Conservation (phyloP, 352 stramenopile species). For the Globisporangium abappressorium region DNA sequence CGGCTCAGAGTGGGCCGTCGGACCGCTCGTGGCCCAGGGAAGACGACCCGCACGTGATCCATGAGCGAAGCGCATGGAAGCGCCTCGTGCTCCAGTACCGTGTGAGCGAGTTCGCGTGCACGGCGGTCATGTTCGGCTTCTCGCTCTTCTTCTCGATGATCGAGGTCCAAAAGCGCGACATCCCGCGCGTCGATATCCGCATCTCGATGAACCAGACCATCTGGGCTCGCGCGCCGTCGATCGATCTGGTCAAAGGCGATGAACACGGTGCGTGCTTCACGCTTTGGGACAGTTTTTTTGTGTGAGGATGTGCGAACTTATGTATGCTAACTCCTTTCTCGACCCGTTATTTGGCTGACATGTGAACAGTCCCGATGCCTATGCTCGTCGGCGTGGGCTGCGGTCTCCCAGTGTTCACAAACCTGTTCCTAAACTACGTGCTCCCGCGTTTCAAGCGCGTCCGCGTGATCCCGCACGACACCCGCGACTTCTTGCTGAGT, state of each 20-base stretch:
- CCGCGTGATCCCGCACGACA: slow-evolving; percentile 61
- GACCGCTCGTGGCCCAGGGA: slow-evolving; percentile 10
- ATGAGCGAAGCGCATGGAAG: slow-evolving; percentile 20
- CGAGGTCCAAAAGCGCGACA: slow-evolving; percentile 50
- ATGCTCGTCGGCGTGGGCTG: slow-evolving; percentile 38
- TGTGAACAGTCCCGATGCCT: slow-evolving; percentile 45
- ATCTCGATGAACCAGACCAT: slow-evolving; percentile 35
- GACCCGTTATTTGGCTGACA: not conserved
- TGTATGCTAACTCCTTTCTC: not conserved
- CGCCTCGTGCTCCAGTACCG: slow-evolving; percentile 37
- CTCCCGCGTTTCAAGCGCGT: slow-evolving; percentile 44
- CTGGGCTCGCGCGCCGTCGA: slow-evolving; percentile 46
- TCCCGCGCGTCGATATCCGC: slow-evolving; percentile 47
- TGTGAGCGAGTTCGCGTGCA: slow-evolving; percentile 52
- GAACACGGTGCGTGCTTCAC: slow-evolving; percentile 25
- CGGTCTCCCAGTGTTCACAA: slow-evolving; percentile 37
- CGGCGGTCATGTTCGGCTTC: slow-evolving; percentile 41
- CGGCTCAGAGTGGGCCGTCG: not conserved
- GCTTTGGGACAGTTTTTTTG: not conserved
- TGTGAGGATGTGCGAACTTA: not conserved
- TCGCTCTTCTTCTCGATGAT: slow-evolving; percentile 53
- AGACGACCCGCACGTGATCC: slow-evolving; percentile 14
- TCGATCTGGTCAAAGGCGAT: slow-evolving; percentile 43
- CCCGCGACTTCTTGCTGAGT: slow-evolving; percentile 69
- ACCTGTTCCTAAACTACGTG: slow-evolving; percentile 57